These are phyloP conservation scores for Metschnikowia borealis DNA, from an alignment of 805 yeast species.

Conservation along the genomic window DNA sequence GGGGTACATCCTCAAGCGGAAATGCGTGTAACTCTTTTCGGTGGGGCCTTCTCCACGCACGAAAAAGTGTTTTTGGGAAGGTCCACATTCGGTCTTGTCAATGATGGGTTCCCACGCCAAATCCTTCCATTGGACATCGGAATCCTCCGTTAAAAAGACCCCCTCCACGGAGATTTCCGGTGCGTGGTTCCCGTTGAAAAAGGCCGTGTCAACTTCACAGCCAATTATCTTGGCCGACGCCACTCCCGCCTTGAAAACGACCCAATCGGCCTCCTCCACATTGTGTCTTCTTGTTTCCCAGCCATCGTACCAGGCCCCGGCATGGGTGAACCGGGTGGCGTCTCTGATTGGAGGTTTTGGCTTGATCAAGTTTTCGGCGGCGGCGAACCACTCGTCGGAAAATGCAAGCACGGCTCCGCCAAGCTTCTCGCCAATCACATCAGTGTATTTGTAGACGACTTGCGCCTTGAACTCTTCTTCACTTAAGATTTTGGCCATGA, in stretches of 20 bases:
- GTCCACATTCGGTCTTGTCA: conserved; percentile 77
- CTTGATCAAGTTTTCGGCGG: conserved; percentile 79
- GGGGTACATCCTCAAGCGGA: conserved; percentile 87
- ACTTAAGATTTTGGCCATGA: conserved; percentile 17
- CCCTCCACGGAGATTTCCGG: conserved; percentile 87
- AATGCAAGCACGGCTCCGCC: conserved; percentile 70
- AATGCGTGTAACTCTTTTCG: conserved; percentile 65
- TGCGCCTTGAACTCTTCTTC: conserved; percentile 41
- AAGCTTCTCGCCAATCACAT: conserved; percentile 78
- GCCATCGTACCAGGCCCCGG: conserved; percentile 98
- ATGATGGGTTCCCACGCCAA: conserved; percentile 70
- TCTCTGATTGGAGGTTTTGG: conserved; percentile 80
- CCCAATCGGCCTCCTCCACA: conserved; percentile 82
- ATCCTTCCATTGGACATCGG: conserved; percentile 18
- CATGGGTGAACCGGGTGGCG: conserved; percentile 68
- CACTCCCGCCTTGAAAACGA: conserved; percentile 77
- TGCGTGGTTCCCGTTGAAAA: conserved; percentile 93
- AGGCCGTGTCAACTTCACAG: conserved; percentile 89
- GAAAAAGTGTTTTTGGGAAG: conserved; percentile 82
- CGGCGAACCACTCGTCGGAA: conserved; percentile 96
- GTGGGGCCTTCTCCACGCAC: conserved; percentile 53
- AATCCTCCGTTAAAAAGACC: conserved; percentile 33
- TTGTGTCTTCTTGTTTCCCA: conserved; percentile 98
- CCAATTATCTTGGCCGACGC: conserved; percentile 75
- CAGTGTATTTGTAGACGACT: conserved; percentile 55